phyloP scores from a whole-genome alignment of 345 rosid species.

The Pugionium cornutum region DNA sequence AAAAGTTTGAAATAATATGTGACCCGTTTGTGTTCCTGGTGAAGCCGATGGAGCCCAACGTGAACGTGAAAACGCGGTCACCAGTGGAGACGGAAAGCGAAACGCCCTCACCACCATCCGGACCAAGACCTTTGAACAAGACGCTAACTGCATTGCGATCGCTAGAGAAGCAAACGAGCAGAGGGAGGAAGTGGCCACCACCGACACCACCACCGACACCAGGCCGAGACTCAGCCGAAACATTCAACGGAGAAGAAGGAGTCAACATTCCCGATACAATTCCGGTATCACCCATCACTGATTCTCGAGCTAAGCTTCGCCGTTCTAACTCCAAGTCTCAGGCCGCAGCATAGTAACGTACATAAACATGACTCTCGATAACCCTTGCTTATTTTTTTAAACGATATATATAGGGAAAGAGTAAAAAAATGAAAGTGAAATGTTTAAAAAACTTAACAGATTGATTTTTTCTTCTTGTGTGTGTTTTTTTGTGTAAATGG shows the following conservation, averaged over 20 bases:
- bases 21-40: neutral
- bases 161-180: neutral
- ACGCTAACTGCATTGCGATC: too few species aligned
- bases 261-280: neutral
- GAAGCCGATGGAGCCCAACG: neutral
- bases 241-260: constrained; percentile 23
- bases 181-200: constrained; percentile 43
- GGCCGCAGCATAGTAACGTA: constrained; percentile 33
- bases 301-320: constrained; percentile 51
- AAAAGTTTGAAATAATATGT: too few species aligned
- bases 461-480: neutral
- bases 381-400: too few species aligned
- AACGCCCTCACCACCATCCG: constrained; percentile 4
- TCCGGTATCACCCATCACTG: constrained; percentile 38
- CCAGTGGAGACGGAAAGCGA: constrained; percentile 14
- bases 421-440: too few species aligned
- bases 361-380: constrained; percentile 24
- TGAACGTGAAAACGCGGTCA: constrained; percentile 16
- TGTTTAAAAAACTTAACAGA: too few species aligned
- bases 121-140: constrained; percentile 22
- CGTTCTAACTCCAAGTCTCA: constrained; percentile 43
- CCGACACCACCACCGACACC: constrained; percentile 20
- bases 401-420: too few species aligned
- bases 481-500: constrained; percentile 31
- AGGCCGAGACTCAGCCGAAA: constrained; percentile 36